Evolutionary conservation across 192 early-diverging fungal species (phyloP).

Genomic region (Kappamyces sp.): DNA sequence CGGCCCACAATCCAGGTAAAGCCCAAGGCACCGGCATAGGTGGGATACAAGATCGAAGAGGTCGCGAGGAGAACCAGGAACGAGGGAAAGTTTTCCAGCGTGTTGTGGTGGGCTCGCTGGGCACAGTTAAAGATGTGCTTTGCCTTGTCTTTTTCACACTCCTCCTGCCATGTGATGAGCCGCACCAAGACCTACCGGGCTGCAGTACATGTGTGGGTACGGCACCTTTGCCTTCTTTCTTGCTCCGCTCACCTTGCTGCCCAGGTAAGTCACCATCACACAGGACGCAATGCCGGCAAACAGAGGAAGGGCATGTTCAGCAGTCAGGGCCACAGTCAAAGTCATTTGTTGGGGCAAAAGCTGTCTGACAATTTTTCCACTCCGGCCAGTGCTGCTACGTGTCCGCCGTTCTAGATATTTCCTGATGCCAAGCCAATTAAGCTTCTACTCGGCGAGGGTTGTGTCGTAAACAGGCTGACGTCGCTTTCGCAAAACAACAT

Average conservation of each 20-base stretch:
- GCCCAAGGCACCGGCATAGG: slow-evolving; percentile 47
- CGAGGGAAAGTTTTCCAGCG: slow-evolving; percentile 53
- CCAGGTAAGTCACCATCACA: slow-evolving; percentile 28
- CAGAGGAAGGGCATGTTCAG: no score
- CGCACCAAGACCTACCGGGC: slow-evolving; percentile 12
- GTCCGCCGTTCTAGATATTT: no score
- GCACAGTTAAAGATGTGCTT: slow-evolving; percentile 69
- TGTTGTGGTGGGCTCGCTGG: slow-evolving; percentile 58
- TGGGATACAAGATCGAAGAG: slow-evolving; percentile 51
- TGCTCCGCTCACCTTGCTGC: slow-evolving; percentile 41
- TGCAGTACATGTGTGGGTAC: slow-evolving; percentile 56
- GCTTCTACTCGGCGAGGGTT: no score
- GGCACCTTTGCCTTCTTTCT: slow-evolving; percentile 58
- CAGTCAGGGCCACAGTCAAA: no score
- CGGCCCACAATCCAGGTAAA: slow-evolving; percentile 48
- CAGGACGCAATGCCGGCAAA: no score
- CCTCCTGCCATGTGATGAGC: slow-evolving; percentile 54
- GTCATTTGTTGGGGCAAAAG: no score
- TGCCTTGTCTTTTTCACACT: slow-evolving; percentile 54
- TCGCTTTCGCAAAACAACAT: no score
- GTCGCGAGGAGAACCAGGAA: slow-evolving; percentile 48
- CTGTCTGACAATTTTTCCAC: no score
- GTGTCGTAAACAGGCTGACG: no score
- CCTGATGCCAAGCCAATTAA: no score
- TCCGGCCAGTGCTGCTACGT: no score